Evolutionary conservation across 2,329 filamentous ascomycete species (phyloP), one percentile per base, ranked within the genome.

Genomic region (Stagonosporopsis chrysanthemi): DNA sequence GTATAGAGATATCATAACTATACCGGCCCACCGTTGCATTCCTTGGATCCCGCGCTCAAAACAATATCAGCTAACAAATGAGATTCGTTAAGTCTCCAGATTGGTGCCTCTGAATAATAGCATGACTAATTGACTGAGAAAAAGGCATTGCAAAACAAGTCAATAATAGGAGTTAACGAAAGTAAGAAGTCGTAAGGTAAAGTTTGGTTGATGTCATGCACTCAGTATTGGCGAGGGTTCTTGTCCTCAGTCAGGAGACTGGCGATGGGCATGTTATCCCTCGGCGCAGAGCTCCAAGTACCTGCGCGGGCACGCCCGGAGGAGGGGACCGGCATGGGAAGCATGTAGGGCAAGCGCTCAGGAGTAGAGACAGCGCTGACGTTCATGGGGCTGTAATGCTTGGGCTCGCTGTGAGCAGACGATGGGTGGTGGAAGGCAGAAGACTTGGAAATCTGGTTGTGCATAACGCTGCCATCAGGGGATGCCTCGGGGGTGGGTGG

Each of bases 401-500:
- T 75, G 58, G 63, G 61, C 44, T 76, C 73, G 45, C 62, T 68
- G 45, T 62, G 62, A 39, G 71, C 61, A 2, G 72, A 68, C n/a
- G 71, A 72, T 17, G 58, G 52, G 54, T 75, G 75, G 8, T 65
- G 55, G 60, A 75, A 75, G 58, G 24, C 26, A 6, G 56, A 51
- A 36, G 70, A 63, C 64, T 75, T 73, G 55, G 76, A 66, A 12
- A 66, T 53, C 8, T 73, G 72, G 63, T 75, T 72, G 55, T 72
- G 63, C 67, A 72, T 70, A 43, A 76, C 68, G 66, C 67, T 73
- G 44, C 74, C 71, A 58, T 77, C 73, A 17, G 75, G 75, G 28
- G 75, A 77, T 28, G 71, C 71, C 40, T 76, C 75, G 4, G 75
- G 75, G 11, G 75, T 78, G 22, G 73, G 75, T 50, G 73, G 74